Percentiles rank a stretch among this genome's conserved stretches.
These are phyloP conservation scores for Xenoacremonium recifei DNA, from an alignment of 2,329 filamentous ascomycete genomes.

Conservation along the genomic window DNA sequence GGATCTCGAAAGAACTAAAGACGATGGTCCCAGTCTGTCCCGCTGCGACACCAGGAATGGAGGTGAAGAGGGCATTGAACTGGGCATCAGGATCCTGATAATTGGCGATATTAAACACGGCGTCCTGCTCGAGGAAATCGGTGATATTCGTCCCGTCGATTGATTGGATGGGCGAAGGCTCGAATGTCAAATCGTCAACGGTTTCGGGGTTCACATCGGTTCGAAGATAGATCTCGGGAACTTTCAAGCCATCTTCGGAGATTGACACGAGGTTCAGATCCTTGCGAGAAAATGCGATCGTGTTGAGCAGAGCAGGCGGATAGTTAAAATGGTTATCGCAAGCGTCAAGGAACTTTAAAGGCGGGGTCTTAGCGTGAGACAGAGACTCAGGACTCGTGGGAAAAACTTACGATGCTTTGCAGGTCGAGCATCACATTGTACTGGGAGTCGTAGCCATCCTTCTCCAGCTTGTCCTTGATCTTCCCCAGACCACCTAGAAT, in stretches of 20 bases:
- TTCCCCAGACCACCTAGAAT: constrained; percentile 18
- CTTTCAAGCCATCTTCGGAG: constrained; percentile 13
- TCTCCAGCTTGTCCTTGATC: constrained; percentile 14
- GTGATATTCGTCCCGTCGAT: constrained; percentile 17
- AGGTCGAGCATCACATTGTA: constrained; percentile 23
- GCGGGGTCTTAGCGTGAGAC: not conserved
- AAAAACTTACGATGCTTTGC: constrained; percentile 20
- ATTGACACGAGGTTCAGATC: constrained; percentile 15
- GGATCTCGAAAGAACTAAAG: constrained; percentile 19
- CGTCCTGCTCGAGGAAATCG: constrained; percentile 24
- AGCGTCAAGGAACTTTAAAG: constrained; percentile 18
- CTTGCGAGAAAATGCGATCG: constrained; percentile 14
- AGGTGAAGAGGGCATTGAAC: constrained; percentile 18
- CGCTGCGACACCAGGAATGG: constrained; percentile 12
- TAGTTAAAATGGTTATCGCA: constrained; percentile 25
- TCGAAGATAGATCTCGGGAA: constrained; percentile 17
- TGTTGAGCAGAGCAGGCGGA: constrained; percentile 19
- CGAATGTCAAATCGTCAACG: constrained; percentile 13
- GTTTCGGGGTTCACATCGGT: constrained; percentile 11
- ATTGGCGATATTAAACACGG: constrained; percentile 9
- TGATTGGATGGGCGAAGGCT: constrained; percentile 19
- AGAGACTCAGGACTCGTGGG: not conserved
- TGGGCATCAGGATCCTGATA: constrained; percentile 24
- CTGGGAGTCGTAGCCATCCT: constrained; percentile 16
- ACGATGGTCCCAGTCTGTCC: constrained; percentile 6